Evolutionary conservation across 2,329 filamentous ascomycete genomes (phyloP), one percentile per base, ranked within the genome.

Genomic region (Talaromyces rugulosus): DNA sequence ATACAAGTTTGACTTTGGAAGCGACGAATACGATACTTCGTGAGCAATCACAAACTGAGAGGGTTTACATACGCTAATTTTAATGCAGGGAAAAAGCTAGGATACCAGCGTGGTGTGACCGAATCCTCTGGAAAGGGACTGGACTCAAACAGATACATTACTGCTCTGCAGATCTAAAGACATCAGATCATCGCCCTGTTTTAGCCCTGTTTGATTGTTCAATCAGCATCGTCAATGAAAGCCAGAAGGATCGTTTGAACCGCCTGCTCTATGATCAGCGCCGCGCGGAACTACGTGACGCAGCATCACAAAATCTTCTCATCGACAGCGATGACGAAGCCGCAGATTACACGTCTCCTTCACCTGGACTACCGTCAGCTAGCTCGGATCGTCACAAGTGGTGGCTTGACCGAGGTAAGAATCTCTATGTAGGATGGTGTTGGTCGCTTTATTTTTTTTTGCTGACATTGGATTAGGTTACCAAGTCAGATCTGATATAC

Each of bases 91-190:
- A 98, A 71, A 99, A 99, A 75, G 87, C 89, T 60, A 88, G 95
- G 16, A 97, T 98, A 65, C 95, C 95, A 2, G 95, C 95, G 0
- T 99, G 95, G 95, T 97, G 93, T 64, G 95, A 99, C 75, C 90
- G 95, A 42, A 90, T 99, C 53, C 79, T 99, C 8, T 89, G 91
- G 63, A 96, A 93, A 77, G 95, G 95, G 7, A 80, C 85, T 63
- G 93, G 92, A 67, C 83, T 99, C 40, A 87, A 88, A 50, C 95
- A 98, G 73, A 81, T 90, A 11, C 84, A 90, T 34, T 99, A 99
- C 75, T 86, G 91, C 70, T 89, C 86, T 59, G 92, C 93, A 3
- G 88, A 91, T 33, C 81, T 99, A 40, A 86, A 84, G 12, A 96
- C 98, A 73, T 99, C 95, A 0, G 95, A 99, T 71, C 95, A 99